phyloP scores from a whole-genome alignment of 495 filamentous ascomycete species.

The Sporormia fimetaria region DNA sequence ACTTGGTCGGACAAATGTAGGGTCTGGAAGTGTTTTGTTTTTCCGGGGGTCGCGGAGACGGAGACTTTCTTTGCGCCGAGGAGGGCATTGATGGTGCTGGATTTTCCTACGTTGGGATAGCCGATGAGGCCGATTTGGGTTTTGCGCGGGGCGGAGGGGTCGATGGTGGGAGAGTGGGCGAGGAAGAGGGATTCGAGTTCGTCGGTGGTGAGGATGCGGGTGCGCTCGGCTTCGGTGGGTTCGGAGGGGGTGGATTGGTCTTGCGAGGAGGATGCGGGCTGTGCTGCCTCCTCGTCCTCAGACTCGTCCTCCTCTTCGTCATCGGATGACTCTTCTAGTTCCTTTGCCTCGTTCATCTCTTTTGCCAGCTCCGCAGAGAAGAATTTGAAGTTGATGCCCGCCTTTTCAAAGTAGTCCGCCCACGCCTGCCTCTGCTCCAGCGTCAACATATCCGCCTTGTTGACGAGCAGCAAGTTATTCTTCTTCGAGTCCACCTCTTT shows the following conservation, averaged over 20 bases:
- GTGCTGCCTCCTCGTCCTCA: conserved; percentile 28
- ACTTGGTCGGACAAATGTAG: conserved; percentile 84
- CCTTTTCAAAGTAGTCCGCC: conserved; percentile 77
- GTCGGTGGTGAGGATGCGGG: conserved; percentile 77
- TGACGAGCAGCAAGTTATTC: conserved; percentile 85
- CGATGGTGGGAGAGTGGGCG: conserved; percentile 35
- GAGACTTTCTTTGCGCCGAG: conserved; percentile 98
- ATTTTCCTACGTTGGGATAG: conserved; percentile 99
- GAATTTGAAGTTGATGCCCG: conserved; percentile 78
- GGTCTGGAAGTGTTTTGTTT: conserved; percentile 99
- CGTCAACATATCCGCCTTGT: conserved; percentile 99
- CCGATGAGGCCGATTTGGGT: conserved; percentile 88
- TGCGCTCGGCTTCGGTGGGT: conserved; percentile 38
- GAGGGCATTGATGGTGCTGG: conserved; percentile 95
- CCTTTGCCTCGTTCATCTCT: conserved; percentile 63
- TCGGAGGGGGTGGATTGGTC: too few relatives aligned
- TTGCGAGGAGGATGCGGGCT: too few relatives aligned
- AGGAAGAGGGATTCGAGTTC: conserved; percentile 87
- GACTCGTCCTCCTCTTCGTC: conserved; percentile 35
- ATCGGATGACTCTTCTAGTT: conserved; percentile 39
- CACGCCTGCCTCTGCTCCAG: conserved; percentile 69
- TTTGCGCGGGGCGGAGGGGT: conserved; percentile 42
- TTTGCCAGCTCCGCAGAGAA: conserved; percentile 92
- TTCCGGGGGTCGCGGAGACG: conserved; percentile 92
- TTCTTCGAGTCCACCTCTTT: conserved; percentile 83